phyloP scores from a whole-genome alignment of 768 basidiomycete species.

The Mycena amicta region DNA sequence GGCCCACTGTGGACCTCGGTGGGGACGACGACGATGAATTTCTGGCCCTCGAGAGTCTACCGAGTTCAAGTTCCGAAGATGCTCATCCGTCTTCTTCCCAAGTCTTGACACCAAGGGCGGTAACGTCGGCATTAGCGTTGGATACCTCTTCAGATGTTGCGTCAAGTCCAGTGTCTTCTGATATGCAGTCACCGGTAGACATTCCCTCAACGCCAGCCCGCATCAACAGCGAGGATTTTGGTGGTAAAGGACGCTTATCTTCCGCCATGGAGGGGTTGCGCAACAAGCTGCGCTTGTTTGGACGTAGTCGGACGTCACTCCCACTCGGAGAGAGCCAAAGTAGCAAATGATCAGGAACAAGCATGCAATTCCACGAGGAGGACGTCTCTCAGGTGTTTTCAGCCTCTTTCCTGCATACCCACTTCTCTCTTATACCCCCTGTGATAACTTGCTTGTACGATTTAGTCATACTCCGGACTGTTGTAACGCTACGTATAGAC shows the following conservation, averaged over 20 bases:
- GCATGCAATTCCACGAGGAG: too few relatives aligned
- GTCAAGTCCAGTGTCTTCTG: not conserved
- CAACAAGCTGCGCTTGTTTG: constrained; percentile 17
- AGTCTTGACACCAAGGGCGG: not conserved
- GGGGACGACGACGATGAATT: constrained; percentile 22
- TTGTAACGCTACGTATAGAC: too few relatives aligned
- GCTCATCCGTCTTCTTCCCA: not conserved
- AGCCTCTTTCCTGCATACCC: too few relatives aligned
- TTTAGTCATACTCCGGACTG: too few relatives aligned
- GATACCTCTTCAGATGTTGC: constrained; percentile 5
- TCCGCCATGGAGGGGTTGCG: constrained; percentile 20
- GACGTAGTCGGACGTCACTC: constrained; percentile 20
- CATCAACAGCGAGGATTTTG: constrained; percentile 12
- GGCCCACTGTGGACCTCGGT: constrained; percentile 53
- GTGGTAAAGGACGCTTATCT: constrained; percentile 13
- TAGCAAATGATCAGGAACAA: not conserved
- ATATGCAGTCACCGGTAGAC: too few relatives aligned
- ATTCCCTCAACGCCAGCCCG: constrained; percentile 9
- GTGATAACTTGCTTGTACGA: too few relatives aligned
- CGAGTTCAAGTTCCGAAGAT: constrained; percentile 15
- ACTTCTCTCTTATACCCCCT: too few relatives aligned
- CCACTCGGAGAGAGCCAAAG: constrained; percentile 9
- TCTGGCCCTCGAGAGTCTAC: constrained; percentile 19
- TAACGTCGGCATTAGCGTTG: constrained; percentile 2
- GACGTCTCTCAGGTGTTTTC: too few relatives aligned